Percentiles rank a stretch among this genome's conserved stretches.
Conservation (phyloP, 805 yeast genomes). For the Zygosaccharomyces kombuchaensis region DNA sequence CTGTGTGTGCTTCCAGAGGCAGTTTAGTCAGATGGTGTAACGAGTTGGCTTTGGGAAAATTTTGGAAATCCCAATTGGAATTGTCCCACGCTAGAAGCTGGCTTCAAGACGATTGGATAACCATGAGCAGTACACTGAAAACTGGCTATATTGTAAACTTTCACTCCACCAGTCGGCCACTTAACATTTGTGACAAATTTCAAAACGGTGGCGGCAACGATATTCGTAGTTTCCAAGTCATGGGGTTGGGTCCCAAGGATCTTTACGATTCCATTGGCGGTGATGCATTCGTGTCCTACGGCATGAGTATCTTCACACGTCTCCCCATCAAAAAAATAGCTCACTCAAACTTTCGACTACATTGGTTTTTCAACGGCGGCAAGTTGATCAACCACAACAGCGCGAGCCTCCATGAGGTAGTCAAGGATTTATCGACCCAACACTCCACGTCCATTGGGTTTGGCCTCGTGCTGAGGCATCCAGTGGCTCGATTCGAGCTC, state of each 20-base stretch:
- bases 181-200: constrained; percentile 73
- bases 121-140: constrained; percentile 46
- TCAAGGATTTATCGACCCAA: constrained; percentile 31
- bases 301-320: constrained; percentile 54
- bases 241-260: constrained; percentile 63
- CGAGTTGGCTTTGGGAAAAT: constrained; percentile 40
- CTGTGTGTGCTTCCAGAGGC: constrained; percentile 47
- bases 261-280: constrained; percentile 64
- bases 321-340: constrained; percentile 47
- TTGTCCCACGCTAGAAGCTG: constrained; percentile 24
- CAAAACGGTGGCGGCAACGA: constrained; percentile 77
- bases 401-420: constrained; percentile 14
- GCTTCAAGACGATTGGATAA: constrained; percentile 30
- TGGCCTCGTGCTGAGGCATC: constrained; percentile 59
- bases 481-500: constrained; percentile 64
- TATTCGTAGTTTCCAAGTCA: constrained; percentile 63
- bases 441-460: constrained; percentile 54
- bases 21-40: constrained; percentile 36
- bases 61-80: constrained; percentile 34
- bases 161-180: constrained; percentile 32
- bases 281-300: constrained; percentile 50
- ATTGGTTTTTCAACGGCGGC: constrained; percentile 65
- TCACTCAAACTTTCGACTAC: constrained; percentile 54
- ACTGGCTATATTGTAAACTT: constrained; percentile 54
- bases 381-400: constrained; percentile 41